These are phyloP conservation scores for Ceratonia siliqua DNA, from an alignment of 306 rosid genomes.

Conservation along the genomic window DNA sequence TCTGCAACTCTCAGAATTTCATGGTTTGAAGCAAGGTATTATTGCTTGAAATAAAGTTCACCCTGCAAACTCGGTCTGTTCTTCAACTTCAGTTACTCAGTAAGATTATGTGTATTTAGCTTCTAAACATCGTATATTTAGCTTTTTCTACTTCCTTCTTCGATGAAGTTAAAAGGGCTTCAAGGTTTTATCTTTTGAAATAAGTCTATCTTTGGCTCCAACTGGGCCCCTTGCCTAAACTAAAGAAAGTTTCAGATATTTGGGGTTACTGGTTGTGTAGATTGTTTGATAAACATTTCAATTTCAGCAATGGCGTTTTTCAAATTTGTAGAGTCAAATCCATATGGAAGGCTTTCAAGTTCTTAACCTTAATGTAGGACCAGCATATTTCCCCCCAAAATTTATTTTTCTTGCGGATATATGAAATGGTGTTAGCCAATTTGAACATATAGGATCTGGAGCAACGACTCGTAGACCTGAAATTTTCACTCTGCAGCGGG, in stretches of 20 bases:
- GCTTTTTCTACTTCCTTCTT: slow-evolving; percentile 1
- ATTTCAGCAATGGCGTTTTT: slow-evolving; percentile 16
- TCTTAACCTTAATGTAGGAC: slow-evolving; percentile 32
- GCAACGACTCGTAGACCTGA: slow-evolving; percentile 19
- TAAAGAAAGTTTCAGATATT: slow-evolving; percentile 34
- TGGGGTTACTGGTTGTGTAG: slow-evolving; percentile 26
- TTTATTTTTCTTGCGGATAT: slow-evolving; percentile 12
- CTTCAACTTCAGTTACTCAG: slow-evolving; percentile 20
- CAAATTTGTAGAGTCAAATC: slow-evolving; percentile 11
- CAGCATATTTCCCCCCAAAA: neutral
- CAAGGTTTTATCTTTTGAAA: neutral
- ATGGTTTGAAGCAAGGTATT: slow-evolving; percentile 47
- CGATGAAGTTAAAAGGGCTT: neutral
- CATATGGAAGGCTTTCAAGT: neutral
- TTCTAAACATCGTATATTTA: neutral
- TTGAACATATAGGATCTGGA: slow-evolving; percentile 32
- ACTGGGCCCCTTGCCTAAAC: slow-evolving; percentile 38
- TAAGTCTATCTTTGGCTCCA: slow-evolving; percentile 19
- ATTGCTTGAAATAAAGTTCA: slow-evolving; percentile 37
- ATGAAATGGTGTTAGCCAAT: neutral
- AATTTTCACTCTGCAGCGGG: slow-evolving; percentile 23
- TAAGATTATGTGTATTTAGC: slow-evolving; percentile 1
- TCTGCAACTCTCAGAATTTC: slow-evolving; percentile 65
- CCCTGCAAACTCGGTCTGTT: slow-evolving; percentile 40
- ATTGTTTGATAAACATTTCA: slow-evolving; percentile 21